phyloP scores from a whole-genome alignment of 108 stramenopile genomes.

The Poteriospumella lacustris region DNA sequence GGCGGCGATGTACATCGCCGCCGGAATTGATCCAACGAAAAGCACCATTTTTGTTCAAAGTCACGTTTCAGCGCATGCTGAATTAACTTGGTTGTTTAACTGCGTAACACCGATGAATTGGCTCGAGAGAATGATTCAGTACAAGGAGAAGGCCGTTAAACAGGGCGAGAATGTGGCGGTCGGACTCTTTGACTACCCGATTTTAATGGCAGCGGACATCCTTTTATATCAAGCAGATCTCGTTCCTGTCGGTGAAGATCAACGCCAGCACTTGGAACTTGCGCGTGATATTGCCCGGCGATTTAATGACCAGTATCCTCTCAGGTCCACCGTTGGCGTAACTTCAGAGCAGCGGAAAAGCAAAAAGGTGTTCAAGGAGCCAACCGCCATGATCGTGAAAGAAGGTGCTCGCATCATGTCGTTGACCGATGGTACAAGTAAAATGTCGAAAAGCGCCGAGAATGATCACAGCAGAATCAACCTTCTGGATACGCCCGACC shows the following conservation, averaged over 20 bases:
- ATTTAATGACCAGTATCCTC: slow-evolving; percentile 85
- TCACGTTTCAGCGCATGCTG: slow-evolving; percentile 90
- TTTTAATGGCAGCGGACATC: slow-evolving; percentile 98
- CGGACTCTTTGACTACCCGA: slow-evolving; percentile 92
- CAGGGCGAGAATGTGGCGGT: slow-evolving; percentile 76
- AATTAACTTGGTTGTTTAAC: slow-evolving; percentile 93
- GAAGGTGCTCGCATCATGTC: slow-evolving; percentile 95
- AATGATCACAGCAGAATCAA: slow-evolving; percentile 85
- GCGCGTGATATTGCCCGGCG: slow-evolving; percentile 90
- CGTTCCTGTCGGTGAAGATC: slow-evolving; percentile 92
- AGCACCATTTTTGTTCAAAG: slow-evolving; percentile 81
- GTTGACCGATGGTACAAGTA: slow-evolving; percentile 83
- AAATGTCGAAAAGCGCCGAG: slow-evolving; percentile 96
- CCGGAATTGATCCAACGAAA: slow-evolving; percentile 78
- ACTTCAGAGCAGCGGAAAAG: too few relatives aligned
- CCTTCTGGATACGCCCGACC: slow-evolving; percentile 81
- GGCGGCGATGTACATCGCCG: slow-evolving; percentile 48
- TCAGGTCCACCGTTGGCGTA: too few relatives aligned
- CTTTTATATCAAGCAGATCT: slow-evolving; percentile 84
- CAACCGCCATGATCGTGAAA: slow-evolving; percentile 88
- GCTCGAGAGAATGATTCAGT: slow-evolving; percentile 99
- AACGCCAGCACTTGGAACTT: slow-evolving; percentile 95
- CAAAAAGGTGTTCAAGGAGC: slow-evolving; percentile 72
- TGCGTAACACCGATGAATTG: slow-evolving; percentile 94
- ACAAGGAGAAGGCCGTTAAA: slow-evolving; percentile 94